Percentiles rank a stretch among this genome's conserved stretches.
Conservation (phyloP, 129 eudicot genomes). For the Silybum marianum region DNA sequence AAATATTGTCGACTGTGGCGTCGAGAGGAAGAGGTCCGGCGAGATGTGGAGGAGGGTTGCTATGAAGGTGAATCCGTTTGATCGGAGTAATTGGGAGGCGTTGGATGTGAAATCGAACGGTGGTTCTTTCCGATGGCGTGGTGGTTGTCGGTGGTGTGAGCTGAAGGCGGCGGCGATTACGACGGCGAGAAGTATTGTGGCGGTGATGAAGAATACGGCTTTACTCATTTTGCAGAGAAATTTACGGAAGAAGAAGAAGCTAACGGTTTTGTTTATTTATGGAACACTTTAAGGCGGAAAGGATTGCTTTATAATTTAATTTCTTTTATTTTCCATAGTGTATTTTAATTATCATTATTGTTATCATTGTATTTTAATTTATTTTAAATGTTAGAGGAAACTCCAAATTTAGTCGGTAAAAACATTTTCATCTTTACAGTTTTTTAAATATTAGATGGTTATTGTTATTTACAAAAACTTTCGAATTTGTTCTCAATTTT, state of each 20-base stretch:
- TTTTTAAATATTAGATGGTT: too few relatives aligned
- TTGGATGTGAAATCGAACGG: constrained; percentile 43
- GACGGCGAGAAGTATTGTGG: constrained; percentile 32
- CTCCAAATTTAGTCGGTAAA: not conserved
- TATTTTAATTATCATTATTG: too few relatives aligned
- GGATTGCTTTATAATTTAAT: not conserved
- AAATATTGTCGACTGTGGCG: constrained; percentile 54
- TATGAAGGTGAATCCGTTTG: constrained; percentile 47
- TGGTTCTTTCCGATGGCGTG: constrained; percentile 31
- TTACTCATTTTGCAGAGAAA: constrained; percentile 18
- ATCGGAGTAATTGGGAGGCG: constrained; percentile 55
- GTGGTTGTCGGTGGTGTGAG: constrained; percentile 4
- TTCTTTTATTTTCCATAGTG: not conserved
- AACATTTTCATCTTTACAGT: too few relatives aligned
- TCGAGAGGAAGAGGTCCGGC: constrained; percentile 60
- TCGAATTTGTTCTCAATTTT: too few relatives aligned
- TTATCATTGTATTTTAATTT: not conserved
- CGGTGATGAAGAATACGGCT: constrained; percentile 16
- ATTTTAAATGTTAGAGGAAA: too few relatives aligned
- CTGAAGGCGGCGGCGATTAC: constrained; percentile 14
- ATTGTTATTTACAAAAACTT: too few relatives aligned
- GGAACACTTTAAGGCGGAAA: not conserved
- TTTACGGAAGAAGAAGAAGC: not conserved
- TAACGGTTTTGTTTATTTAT: constrained; percentile 7
- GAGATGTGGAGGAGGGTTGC: constrained; percentile 72